Base-by-base conservation (phyloP, 352 stramenopile genomes). In the Globisporangium camurandrum region DNA sequence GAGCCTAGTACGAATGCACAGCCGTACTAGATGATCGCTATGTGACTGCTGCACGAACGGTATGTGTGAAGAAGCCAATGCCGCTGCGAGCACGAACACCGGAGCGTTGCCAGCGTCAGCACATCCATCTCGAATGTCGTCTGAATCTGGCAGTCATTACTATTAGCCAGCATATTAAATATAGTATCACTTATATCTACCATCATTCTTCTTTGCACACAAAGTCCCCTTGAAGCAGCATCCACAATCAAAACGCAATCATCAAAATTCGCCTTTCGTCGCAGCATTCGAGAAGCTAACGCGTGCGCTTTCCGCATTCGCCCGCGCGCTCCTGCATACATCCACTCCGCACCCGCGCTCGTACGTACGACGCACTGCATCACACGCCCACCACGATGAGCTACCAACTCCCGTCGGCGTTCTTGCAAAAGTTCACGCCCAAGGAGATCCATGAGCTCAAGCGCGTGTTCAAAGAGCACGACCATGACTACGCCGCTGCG, bases 361-460 rank as follows among this genome's bases (percentile, higher is more conserved):
- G 1, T n/a, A 40, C 36, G 22, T 19, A 41, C 36, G 23, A 11
- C 14, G n/a, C n/a, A 12, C 19, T 10, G 27, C 6, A 26, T n/a
- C 38, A 26, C 38, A 2, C 10, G 39, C 14, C 37, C 14, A 27
- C 39, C 39, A 30, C 37, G 27, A 93, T 93, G 82, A 89, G 79
- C 64, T 93, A 93, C 70, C 75, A 89, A 47, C 62, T 93, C 20
- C 83, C 79, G 30, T 90, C 79, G 26, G 63, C 70, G 41, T 93
- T 91, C 53, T 51, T 93, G 46, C 82, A 91, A 52, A 91, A 91
- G 57, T 91, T 93, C 56, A 83, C 78, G 53, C 83, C 81, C 58
- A 88, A 87, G 57, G 83, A 94, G 63, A 91, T 90, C 63, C 74
- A 91, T 55, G 76, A 92, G 61, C 68, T 89, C 59, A 90, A 92